Evolutionary conservation across 23 red algal species (phyloP).

Genomic region (Cyanidioschyzon merolae): DNA sequence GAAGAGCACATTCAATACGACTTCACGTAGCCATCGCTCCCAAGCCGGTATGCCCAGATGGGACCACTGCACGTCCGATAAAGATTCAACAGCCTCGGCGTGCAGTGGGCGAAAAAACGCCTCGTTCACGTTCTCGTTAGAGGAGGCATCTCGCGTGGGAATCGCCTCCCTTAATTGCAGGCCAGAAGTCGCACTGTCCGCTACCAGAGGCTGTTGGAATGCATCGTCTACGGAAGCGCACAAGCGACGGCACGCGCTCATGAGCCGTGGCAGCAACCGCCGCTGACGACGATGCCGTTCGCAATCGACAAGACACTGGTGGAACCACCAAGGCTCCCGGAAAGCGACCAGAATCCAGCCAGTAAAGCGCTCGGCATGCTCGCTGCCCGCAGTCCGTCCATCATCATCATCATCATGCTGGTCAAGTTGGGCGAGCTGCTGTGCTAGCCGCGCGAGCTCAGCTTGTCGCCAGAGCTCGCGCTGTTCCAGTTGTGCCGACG

Average conservation of each 20-base stretch:
- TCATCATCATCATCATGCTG: background rate
- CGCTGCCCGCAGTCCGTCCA: background rate
- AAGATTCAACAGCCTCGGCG: background rate
- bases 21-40: background rate
- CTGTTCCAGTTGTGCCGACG: background rate
- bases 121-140: too few relatives aligned
- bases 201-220: too few relatives aligned
- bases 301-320: background rate
- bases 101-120: background rate
- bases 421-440: background rate
- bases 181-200: too few relatives aligned
- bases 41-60: constrained; percentile 1
- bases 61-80: background rate
- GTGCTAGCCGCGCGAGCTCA: background rate
- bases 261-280: too few relatives aligned
- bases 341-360: background rate
- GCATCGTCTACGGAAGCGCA: too few relatives aligned
- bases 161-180: too few relatives aligned
- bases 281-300: too few relatives aligned
- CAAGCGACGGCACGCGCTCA: too few relatives aligned
- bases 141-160: too few relatives aligned
- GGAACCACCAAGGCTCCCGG: background rate
- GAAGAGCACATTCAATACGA: background rate
- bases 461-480: background rate
- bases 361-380: background rate